Conservation (phyloP, 345 rosid genomes). For the Carallia pectinifolia region DNA sequence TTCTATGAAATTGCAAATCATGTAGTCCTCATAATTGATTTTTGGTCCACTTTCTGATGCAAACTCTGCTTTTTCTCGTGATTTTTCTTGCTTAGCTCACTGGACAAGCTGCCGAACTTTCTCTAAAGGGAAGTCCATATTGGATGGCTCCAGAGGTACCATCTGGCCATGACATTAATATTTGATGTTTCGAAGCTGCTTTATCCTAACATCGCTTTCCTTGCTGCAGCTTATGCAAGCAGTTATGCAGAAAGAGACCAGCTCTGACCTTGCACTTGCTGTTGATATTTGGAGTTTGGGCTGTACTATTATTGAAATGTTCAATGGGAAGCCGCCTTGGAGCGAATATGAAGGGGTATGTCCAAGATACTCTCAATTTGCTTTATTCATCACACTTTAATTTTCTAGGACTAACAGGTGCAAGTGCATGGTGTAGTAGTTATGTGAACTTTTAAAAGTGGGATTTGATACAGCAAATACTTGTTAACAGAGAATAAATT, state of each 20-base stretch:
- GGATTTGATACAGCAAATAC: no score
- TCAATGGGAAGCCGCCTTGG: conserved; percentile 98
- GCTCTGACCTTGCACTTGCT: conserved; percentile 82
- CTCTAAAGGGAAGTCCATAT: conserved; percentile 92
- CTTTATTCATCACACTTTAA: not conserved
- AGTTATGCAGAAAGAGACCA: conserved; percentile 75
- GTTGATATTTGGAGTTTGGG: conserved; percentile 99
- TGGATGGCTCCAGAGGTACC: conserved; percentile 99
- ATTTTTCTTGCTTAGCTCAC: conserved; percentile 57
- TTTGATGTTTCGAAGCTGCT: not conserved
- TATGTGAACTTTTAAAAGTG: no score
- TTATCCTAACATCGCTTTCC: conserved; percentile 17
- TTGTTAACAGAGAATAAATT: no score
- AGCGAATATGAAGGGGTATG: conserved; percentile 94
- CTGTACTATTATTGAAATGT: conserved; percentile 93
- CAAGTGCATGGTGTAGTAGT: not conserved
- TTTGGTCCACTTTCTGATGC: not conserved
- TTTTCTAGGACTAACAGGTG: not conserved
- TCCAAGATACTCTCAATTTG: conserved; percentile 7
- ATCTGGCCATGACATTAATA: conserved; percentile 7
- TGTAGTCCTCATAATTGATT: not conserved
- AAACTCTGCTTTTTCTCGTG: not conserved
- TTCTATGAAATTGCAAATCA: not conserved
- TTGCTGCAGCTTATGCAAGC: conserved; percentile 81
- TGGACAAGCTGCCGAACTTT: conserved; percentile 85